Evolutionary conservation across 768 basidiomycete species (phyloP).

Genomic region (Austroboletus eburneus): DNA sequence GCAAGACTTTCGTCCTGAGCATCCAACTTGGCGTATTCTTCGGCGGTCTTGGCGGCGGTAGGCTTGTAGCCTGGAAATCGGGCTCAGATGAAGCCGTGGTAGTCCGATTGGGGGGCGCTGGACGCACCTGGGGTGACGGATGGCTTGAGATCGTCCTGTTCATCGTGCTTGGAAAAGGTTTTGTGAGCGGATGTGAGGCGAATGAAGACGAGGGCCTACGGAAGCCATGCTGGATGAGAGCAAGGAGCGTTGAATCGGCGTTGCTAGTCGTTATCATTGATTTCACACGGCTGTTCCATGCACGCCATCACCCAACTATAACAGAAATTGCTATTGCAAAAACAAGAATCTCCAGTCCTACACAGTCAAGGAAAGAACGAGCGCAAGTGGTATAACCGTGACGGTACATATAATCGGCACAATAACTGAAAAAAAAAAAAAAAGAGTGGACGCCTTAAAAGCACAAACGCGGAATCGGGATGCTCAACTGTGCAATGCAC

Average conservation of each 20-base stretch:
- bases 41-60: slow-evolving; percentile 60
- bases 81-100: slow-evolving; percentile 16
- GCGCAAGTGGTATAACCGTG: slow-evolving; percentile 24
- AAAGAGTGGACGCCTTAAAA: slow-evolving; percentile 25
- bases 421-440: slow-evolving; percentile 12
- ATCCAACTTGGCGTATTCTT: slow-evolving; percentile 84
- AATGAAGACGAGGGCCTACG: slow-evolving; percentile 34
- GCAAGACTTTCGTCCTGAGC: slow-evolving; percentile 89
- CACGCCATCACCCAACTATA: too few species aligned
- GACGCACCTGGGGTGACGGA: slow-evolving; percentile 60
- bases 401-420: slow-evolving; percentile 20
- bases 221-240: slow-evolving; percentile 44
- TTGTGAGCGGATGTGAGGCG: neutral
- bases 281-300: slow-evolving; percentile 65
- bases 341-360: slow-evolving; percentile 21
- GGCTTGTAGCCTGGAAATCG: slow-evolving; percentile 67
- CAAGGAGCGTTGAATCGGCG: slow-evolving; percentile 18
- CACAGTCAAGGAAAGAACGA: slow-evolving; percentile 30
- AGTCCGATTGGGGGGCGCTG: slow-evolving; percentile 5
- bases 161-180: slow-evolving; percentile 42
- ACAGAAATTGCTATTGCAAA: slow-evolving; percentile 31
- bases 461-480: slow-evolving; percentile 13
- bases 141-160: slow-evolving; percentile 68
- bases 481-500: slow-evolving; percentile 5
- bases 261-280: slow-evolving; percentile 36